Evolutionary conservation across 2,329 filamentous ascomycete genomes (phyloP), one percentile per base, ranked within the genome.

Genomic region (Triangularia verruculosa): DNA sequence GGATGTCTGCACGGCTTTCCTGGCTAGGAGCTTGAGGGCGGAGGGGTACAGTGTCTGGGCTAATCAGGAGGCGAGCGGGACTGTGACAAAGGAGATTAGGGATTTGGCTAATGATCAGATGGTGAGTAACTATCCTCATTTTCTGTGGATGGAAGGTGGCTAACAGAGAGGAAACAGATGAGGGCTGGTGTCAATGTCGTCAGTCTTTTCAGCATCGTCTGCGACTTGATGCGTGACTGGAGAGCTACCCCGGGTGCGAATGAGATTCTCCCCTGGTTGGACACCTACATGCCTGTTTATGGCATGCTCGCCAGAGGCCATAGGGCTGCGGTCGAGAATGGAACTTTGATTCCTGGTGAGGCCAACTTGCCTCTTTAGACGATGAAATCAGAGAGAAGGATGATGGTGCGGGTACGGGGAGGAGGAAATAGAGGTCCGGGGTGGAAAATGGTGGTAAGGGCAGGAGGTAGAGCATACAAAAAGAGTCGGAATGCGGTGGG

Each of bases 1-100:
- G 0, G 90, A 93, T 73, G 89, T 92, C 64, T 92, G 88, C 82
- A 90, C 88, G 22, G 80, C 89, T 0, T 92, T 92, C 79, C 81
- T 90, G 5, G 87, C 90, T 0, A 81, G 92, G n/a, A 89, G 88
- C 0, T 84, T 92, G 4, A 81, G 87, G 34, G 83, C 86, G 13
- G 88, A 85, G 52, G 90, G 89, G 25, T 93, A 91, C 78, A 83
- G 84, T 39, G 89, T 93, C 63, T 92, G 83, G 78, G 89, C 88
- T 69, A 90, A 91, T 76, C 82, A 87, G 59, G 89, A 92, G 70
- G 89, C 87, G 1, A 87, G 83, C 0, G 89, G 89, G 1, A 92
- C 89, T 1, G 86, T 86, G 20, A 85, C 82, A 11, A 64, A 60
- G 17, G 62, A 63, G 39, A 63, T 69, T 15, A 56, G 65, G 30